Conservation (phyloP, 2,329 filamentous ascomycete species). For the Rutstroemia sp. region DNA sequence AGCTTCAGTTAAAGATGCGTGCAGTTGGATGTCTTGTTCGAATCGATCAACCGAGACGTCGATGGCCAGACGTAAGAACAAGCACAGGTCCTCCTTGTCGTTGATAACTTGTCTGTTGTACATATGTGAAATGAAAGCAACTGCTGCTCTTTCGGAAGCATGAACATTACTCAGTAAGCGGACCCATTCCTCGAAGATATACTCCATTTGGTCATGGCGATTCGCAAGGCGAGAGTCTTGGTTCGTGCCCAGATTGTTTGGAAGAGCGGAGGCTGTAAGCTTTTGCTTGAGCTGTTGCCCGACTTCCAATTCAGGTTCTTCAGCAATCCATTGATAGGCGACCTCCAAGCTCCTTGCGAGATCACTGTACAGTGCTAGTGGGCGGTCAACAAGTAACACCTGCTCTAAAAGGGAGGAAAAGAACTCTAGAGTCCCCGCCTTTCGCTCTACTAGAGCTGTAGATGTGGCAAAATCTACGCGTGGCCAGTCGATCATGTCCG, state of each 20-base stretch:
- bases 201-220: constrained; percentile 80
- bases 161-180: constrained; percentile 72
- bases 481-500: constrained; percentile 55
- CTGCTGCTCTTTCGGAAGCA: constrained; percentile 62
- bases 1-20: constrained; percentile 49
- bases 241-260: constrained; percentile 43
- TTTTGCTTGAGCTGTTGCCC: constrained; percentile 66
- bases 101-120: constrained; percentile 66
- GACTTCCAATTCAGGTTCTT: constrained; percentile 58
- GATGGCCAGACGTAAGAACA: constrained; percentile 75
- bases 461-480: constrained; percentile 66
- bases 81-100: constrained; percentile 65
- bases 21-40: constrained; percentile 58
- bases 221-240: constrained; percentile 50
- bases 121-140: constrained; percentile 78
- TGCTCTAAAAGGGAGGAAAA: constrained; percentile 74
- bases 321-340: constrained; percentile 72
- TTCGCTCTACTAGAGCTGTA: constrained; percentile 63
- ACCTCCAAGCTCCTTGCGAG: constrained; percentile 77
- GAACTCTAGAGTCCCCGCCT: constrained; percentile 67
- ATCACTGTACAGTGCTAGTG: constrained; percentile 73
- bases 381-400: constrained; percentile 69
- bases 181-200: constrained; percentile 94
- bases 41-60: constrained; percentile 73
- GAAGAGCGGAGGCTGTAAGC: constrained; percentile 46